Conservation (phyloP, 768 basidiomycete genomes). For the Tylopilus vinaceipallidus region DNA sequence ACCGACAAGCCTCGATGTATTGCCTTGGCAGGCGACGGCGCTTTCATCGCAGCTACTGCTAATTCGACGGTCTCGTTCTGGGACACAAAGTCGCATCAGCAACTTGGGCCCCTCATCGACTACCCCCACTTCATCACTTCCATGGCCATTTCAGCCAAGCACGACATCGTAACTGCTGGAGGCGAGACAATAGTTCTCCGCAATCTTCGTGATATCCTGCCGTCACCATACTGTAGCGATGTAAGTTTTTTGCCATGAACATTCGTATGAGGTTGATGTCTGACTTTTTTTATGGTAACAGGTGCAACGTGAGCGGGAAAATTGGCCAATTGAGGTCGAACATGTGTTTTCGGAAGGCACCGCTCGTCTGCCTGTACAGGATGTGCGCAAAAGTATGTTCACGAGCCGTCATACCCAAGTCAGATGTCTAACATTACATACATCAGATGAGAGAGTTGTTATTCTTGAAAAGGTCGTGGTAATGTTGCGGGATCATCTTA, state of each 20-base stretch:
- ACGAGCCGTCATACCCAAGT: background rate
- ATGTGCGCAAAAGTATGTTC: no score
- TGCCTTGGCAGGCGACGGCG: no score
- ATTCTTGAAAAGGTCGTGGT: no score
- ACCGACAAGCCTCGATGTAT: no score
- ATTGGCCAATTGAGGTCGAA: background rate
- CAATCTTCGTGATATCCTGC: constrained; percentile 1
- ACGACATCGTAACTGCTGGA: constrained; percentile 1
- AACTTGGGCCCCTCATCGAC: no score
- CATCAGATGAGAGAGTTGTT: no score
- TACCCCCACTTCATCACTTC: no score
- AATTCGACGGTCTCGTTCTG: no score
- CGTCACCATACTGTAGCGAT: background rate
- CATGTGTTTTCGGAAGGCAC: background rate
- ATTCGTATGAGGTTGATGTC: background rate
- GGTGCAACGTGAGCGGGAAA: background rate
- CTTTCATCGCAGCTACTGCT: no score
- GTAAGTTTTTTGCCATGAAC: background rate
- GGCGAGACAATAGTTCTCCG: background rate
- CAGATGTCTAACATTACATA: no score
- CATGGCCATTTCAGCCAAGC: background rate
- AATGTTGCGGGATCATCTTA: no score
- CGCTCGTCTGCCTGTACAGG: background rate
- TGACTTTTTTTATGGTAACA: background rate
- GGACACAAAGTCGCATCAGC: no score